Conservation (phyloP, 2,329 filamentous ascomycete genomes). For the Pyrenophora tritici-repentis region DNA sequence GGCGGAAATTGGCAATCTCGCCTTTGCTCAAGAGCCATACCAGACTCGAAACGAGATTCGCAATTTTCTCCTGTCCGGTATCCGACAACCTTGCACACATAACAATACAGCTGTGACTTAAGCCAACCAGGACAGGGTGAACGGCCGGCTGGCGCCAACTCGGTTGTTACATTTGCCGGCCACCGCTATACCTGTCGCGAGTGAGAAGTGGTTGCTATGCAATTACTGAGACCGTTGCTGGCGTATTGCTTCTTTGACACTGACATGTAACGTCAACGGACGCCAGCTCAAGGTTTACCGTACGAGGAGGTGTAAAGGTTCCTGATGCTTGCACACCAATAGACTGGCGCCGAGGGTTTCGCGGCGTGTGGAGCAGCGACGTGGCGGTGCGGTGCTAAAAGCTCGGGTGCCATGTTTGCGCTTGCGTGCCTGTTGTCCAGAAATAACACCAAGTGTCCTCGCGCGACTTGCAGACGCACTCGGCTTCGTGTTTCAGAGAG, state of each 20-base stretch:
- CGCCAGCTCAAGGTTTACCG: constrained; percentile 5
- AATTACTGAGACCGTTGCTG: constrained; percentile 5
- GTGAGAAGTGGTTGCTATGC: constrained; percentile 3
- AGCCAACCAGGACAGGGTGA: not conserved
- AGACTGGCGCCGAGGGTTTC: constrained; percentile 3
- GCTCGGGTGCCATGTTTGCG: constrained; percentile 3
- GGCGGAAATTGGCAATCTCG: constrained; percentile 22
- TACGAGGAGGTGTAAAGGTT: constrained; percentile 1
- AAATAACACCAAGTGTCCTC: constrained; percentile 1
- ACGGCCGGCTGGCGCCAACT: not conserved
- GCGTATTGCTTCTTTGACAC: constrained; percentile 4
- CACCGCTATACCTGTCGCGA: constrained; percentile 1
- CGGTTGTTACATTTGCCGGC: not conserved
- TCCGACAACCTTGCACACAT: constrained; percentile 10
- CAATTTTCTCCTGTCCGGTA: constrained; percentile 13
- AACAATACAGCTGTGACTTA: constrained; percentile 7
- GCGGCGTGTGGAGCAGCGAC: constrained; percentile 3
- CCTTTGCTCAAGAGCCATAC: constrained; percentile 9
- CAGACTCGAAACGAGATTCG: constrained; percentile 20
- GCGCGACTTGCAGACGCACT: not conserved
- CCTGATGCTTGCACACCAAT: constrained; percentile 6
- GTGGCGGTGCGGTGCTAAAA: constrained; percentile 12
- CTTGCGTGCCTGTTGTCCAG: not conserved
- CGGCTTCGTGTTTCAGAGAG: not conserved
- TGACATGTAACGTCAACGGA: constrained; percentile 10